phyloP scores from a whole-genome alignment of 345 rosid genomes.

The Gossypium turneri region DNA sequence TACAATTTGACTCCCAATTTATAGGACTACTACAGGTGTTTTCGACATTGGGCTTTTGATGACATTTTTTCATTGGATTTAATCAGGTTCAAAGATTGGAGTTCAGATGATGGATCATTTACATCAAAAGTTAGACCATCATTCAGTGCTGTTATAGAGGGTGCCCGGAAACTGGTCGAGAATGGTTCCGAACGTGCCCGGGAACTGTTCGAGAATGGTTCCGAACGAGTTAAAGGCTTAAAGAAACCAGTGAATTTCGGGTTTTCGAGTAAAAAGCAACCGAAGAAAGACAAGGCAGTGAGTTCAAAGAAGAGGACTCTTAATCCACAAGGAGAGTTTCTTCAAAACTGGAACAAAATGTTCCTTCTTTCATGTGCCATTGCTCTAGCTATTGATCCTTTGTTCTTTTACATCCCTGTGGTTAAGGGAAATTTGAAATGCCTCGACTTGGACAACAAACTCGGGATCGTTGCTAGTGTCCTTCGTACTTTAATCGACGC shows the following conservation, averaged over 20 bases:
- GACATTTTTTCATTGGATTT: neutral
- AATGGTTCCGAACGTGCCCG: slow-evolving; percentile 39
- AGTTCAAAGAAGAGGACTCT: slow-evolving; percentile 32
- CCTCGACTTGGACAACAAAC: slow-evolving; percentile 39
- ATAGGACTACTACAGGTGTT: too few relatives aligned
- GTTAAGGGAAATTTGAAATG: slow-evolving; percentile 32
- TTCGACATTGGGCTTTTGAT: neutral
- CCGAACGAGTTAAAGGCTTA: slow-evolving; percentile 44
- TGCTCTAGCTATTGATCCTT: slow-evolving; percentile 64
- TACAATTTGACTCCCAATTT: too few relatives aligned
- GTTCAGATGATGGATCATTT: slow-evolving; percentile 29
- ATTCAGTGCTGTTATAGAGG: slow-evolving; percentile 27
- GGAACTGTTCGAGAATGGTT: slow-evolving; percentile 35
- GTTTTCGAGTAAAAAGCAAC: neutral
- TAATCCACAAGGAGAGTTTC: slow-evolving; percentile 60
- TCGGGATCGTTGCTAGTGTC: slow-evolving; percentile 47
- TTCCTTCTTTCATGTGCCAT: slow-evolving; percentile 50
- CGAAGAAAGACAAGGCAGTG: slow-evolving; percentile 19
- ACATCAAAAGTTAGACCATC: slow-evolving; percentile 26
- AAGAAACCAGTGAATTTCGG: slow-evolving; percentile 31
- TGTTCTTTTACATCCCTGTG: slow-evolving; percentile 74
- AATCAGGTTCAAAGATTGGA: slow-evolving; percentile 47
- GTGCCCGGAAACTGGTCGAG: slow-evolving; percentile 35
- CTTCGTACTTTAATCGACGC: slow-evolving; percentile 52
- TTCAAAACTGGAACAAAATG: slow-evolving; percentile 61